Evolutionary conservation across 139 green algal species (phyloP).

Genomic region (Coelastrella sp.): DNA sequence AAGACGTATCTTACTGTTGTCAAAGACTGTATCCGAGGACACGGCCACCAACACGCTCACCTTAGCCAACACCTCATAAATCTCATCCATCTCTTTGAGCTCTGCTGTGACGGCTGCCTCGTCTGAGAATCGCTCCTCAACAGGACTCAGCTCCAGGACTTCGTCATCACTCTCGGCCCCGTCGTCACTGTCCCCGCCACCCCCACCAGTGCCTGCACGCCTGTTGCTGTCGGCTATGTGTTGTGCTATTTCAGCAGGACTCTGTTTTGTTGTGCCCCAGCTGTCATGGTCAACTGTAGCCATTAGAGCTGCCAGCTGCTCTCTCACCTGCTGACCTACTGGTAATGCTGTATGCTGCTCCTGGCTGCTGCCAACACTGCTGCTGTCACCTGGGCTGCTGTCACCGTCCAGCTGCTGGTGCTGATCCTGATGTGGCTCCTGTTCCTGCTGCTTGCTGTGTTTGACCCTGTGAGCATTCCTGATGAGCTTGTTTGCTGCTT

Average conservation of each 20-base stretch:
- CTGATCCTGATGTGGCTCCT: neutral
- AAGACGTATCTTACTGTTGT: neutral
- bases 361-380: neutral
- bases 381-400: neutral
- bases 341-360: neutral
- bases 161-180: neutral
- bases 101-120: constrained; percentile 6
- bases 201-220: neutral
- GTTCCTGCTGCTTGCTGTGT: neutral
- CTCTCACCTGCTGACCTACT: neutral
- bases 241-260: constrained; percentile 41
- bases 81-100: constrained; percentile 46
- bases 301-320: constrained; percentile 22
- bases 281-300: constrained; percentile 32
- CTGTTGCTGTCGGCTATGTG: constrained; percentile 45
- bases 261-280: constrained; percentile 44
- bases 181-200: neutral
- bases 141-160: neutral
- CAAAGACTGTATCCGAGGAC: no score
- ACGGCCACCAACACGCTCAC: neutral
- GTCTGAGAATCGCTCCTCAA: neutral
- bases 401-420: neutral
- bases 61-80: constrained; percentile 45
- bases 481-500: constrained; percentile 2
- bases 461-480: neutral